Evolutionary conservation across 305 asterid species (phyloP).

Genomic region (Fraxinus floribunda): DNA sequence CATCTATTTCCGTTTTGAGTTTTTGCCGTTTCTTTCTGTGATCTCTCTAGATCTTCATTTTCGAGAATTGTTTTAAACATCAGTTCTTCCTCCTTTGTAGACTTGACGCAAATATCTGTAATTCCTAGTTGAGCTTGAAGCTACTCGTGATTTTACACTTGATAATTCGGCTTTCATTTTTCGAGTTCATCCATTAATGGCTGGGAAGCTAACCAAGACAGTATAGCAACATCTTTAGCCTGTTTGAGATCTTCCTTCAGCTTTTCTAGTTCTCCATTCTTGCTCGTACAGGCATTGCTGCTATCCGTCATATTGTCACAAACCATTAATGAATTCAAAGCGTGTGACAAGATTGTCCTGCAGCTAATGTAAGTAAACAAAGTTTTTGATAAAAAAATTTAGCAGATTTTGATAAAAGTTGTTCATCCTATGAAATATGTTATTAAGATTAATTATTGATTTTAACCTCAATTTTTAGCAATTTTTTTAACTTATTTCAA

Average conservation of each 20-base stretch:
- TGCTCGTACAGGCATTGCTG: slow-evolving; percentile 1
- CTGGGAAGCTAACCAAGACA: slow-evolving; percentile 61
- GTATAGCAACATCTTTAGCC: slow-evolving; percentile 54
- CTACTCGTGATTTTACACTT: slow-evolving; percentile 30
- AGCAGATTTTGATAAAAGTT: too few species aligned
- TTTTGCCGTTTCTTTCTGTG: slow-evolving; percentile 46
- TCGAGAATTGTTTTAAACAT: slow-evolving; percentile 24
- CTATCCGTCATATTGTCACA: not conserved
- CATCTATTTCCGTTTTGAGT: slow-evolving; percentile 39
- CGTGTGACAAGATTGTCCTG: not conserved
- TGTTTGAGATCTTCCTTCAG: slow-evolving; percentile 42
- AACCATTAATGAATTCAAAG: not conserved
- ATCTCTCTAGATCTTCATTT: slow-evolving; percentile 38
- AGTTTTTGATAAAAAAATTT: too few species aligned
- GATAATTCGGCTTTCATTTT: slow-evolving; percentile 46
- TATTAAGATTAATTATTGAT: not conserved
- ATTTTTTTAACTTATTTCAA: not conserved
- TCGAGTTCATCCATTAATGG: slow-evolving; percentile 62
- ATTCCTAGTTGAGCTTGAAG: slow-evolving; percentile 48
- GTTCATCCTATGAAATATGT: too few species aligned
- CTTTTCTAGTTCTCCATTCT: slow-evolving; percentile 36
- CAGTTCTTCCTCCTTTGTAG: slow-evolving; percentile 46
- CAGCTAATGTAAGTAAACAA: not conserved
- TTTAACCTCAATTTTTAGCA: not conserved
- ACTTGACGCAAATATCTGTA: slow-evolving; percentile 32